Conservation (phyloP, 441 rosid genomes). For the Bocquillonia castaneifolia region DNA sequence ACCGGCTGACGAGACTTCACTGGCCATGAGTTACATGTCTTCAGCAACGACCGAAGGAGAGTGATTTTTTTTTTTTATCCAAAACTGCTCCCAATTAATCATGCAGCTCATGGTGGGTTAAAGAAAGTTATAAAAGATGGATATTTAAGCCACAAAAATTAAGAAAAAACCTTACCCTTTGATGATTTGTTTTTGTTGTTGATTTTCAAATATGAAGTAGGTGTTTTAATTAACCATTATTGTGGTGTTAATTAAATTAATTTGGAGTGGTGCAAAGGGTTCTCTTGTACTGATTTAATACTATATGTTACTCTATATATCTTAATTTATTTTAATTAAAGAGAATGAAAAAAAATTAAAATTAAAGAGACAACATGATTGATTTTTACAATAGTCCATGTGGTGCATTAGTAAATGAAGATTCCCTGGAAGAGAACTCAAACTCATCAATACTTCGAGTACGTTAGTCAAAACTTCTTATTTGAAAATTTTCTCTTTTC, state of each 20-base stretch:
- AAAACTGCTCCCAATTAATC: neutral
- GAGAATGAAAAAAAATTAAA: neutral
- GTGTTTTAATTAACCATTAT: constrained; percentile 16
- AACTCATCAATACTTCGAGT: constrained; percentile 1
- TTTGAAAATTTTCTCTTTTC: neutral
- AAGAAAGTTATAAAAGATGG: neutral
- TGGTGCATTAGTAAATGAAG: constrained; percentile 23
- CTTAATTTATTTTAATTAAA: constrained; percentile 5
- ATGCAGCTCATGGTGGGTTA: neutral
- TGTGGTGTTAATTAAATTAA: neutral
- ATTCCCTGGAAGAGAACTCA: constrained; percentile 17
- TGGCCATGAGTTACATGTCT: constrained; percentile 84
- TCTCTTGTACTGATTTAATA: constrained; percentile 11
- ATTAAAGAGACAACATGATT: constrained; percentile 17
- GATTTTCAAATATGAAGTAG: constrained; percentile 13
- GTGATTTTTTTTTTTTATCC: constrained; percentile 13
- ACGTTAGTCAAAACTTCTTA: neutral
- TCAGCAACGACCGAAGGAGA: constrained; percentile 79
- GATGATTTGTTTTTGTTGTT: constrained; percentile 16
- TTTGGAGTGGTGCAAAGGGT: constrained; percentile 4
- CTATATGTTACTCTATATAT: constrained; percentile 18
- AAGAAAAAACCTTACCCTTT: neutral
- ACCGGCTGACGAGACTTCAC: constrained; percentile 63
- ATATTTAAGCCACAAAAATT: neutral
- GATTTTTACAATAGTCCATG: constrained; percentile 20